Evolutionary conservation across 2,329 filamentous ascomycete species (phyloP), one percentile per base, ranked within the genome.

Genomic region (Alternaria viburni): DNA sequence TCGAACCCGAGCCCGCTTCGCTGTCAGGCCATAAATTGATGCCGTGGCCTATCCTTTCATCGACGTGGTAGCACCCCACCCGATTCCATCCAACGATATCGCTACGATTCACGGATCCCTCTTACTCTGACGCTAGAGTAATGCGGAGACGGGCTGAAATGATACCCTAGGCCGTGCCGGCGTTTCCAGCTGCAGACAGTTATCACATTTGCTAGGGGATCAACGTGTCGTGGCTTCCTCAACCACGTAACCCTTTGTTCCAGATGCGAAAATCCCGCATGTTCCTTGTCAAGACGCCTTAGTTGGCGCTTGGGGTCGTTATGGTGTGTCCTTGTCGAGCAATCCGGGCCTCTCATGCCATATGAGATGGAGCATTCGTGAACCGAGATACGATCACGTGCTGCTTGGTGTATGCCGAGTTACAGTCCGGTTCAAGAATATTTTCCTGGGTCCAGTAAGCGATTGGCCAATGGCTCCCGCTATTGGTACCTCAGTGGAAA

Each of bases 91-190:
- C 82, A 83, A 84, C 82, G 70, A 80, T 75, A 77, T 78, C 66
- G 78, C 79, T 74, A 79, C 81, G 79, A 82, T 82, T 77, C 71
- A 75, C 77, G 78, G 78, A 77, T 77, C 74, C 76, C 77, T 75
- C 68, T 78, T 78, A 69, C 78, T 78, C 73, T 77, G 77, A 77
- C 81, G 79, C 81, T 82, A 83, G 74, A 78, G 71, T 70, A 75
- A 74, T 77, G 76, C 75, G 76, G 71, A 78, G 74, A 78, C 76
- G 73, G 70, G 77, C 76, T 81, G 79, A 78, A 79, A 81, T 81
- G 80, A 78, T 74, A 81, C 80, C 79, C 76, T 81, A 80, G 79
- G 71, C 77, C 73, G 74, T 79, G 73, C 79, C 73, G 79, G 75
- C 75, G 76, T 75, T 61, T 77, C 76, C 76, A 79, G 76, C 76